Conservation (phyloP, 345 rosid genomes). For the Hibiscus trionum region DNA sequence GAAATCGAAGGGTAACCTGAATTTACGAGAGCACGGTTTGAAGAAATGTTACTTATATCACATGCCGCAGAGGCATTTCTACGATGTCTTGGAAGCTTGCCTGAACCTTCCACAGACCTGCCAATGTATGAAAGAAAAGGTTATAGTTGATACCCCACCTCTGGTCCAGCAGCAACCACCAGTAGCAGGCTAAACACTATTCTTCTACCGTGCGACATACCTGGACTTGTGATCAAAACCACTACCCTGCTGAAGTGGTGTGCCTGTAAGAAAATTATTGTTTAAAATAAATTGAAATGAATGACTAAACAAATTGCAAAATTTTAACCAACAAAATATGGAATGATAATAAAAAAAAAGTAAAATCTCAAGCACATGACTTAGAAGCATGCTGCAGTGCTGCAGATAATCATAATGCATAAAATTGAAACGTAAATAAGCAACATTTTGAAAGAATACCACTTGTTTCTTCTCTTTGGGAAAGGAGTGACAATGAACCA, state of each 20-base stretch:
- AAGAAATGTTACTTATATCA: background rate
- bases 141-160: background rate
- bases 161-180: background rate
- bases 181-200: background rate
- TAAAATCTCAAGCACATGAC: background rate
- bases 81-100: background rate
- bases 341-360: background rate
- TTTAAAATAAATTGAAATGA: constrained; percentile 13
- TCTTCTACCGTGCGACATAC: constrained; percentile 25
- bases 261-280: constrained; percentile 33
- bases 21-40: background rate
- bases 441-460: background rate
- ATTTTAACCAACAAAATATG: constrained; percentile 1
- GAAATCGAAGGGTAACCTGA: background rate
- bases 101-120: constrained; percentile 30
- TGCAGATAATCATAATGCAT: background rate
- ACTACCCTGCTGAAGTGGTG: constrained; percentile 43
- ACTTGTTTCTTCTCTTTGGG: background rate
- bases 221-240: constrained; percentile 52
- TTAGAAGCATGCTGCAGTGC: background rate
- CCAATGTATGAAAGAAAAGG: constrained; percentile 1
- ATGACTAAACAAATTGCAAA: background rate
- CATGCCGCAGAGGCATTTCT: background rate
- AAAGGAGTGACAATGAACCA: background rate
- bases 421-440: background rate